Percentiles rank a stretch among this genome's conserved stretches.
These are phyloP conservation scores for Davidsoniella eucalypti DNA, from an alignment of 2,329 filamentous ascomycete species.

Conservation along the genomic window DNA sequence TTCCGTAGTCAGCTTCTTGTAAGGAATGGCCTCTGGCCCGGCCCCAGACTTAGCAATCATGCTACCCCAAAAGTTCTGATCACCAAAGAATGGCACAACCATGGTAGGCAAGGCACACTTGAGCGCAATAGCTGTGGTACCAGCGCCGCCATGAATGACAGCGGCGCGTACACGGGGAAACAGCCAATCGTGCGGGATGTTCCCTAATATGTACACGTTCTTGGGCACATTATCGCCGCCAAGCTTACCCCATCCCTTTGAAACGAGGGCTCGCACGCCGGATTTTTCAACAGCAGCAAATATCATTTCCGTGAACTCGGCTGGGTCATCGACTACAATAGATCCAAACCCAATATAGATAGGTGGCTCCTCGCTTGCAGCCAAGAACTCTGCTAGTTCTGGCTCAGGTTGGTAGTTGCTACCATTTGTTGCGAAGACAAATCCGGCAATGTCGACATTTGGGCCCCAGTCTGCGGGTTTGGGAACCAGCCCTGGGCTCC, in stretches of 20 bases:
- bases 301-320: slow-evolving; percentile 52
- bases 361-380: slow-evolving; percentile 34
- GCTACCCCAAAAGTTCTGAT: slow-evolving; percentile 63
- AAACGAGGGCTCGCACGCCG: slow-evolving; percentile 54
- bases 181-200: slow-evolving; percentile 63
- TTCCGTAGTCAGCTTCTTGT: slow-evolving; percentile 48
- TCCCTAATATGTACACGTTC: slow-evolving; percentile 54
- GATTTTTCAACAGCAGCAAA: slow-evolving; percentile 49
- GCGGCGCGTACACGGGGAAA: slow-evolving; percentile 51
- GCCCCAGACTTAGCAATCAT: slow-evolving; percentile 49
- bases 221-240: slow-evolving; percentile 43
- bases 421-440: slow-evolving; percentile 59
- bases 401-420: slow-evolving; percentile 41
- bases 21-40: slow-evolving; percentile 50
- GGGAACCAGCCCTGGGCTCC: slow-evolving; percentile 48
- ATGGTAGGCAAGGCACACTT: slow-evolving; percentile 57
- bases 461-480: slow-evolving; percentile 53
- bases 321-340: slow-evolving; percentile 58
- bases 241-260: slow-evolving; percentile 60
- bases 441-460: slow-evolving; percentile 59
- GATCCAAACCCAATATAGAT: slow-evolving; percentile 65
- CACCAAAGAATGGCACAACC: slow-evolving; percentile 66
- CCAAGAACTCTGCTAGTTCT: slow-evolving; percentile 38
- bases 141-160: slow-evolving; percentile 63
- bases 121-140: slow-evolving; percentile 58